Base-by-base conservation (phyloP, 306 rosid genomes). In the Abrus pulchellus region DNA sequence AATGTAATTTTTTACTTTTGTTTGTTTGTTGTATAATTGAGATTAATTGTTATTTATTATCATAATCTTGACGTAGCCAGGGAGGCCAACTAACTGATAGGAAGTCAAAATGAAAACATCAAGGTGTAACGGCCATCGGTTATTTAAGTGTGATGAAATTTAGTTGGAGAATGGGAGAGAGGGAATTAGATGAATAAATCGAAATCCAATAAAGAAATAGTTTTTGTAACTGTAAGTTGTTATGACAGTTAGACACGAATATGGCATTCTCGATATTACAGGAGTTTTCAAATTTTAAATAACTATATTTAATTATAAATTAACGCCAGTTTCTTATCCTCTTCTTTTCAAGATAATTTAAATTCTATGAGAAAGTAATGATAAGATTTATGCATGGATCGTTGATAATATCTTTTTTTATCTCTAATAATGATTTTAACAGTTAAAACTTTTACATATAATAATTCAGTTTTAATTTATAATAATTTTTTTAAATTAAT, bases 241-340 rank as follows among this genome's bases (percentile, higher is more conserved):
- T 86, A 30, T 30, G 59, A 63, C 80, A n/a, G 86, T 83, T 86
- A 79, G 84, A 82, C 82, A 83, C 56, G 82, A 72, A 77, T 12
- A 67, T 66, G 27, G 64, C 44, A 82, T 78, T 36, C 33, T 27
- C 49, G 0, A 28, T 12, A 30, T 50, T 49, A 1, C 4, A 83
- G 40, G 54, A 14, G 68, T 50, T 82, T 74, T 66, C 1, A 33
- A 64, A 64, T n/a, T 20, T 33, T 38, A 34, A 74, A 44, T 72
- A 63, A 52, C 30, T 61, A 2, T 3, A 32, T 62, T 62, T 5
- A 60, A 27, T 47, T 47, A 34, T 60, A 45, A 1, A 43, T 0
- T 11, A 47, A 3, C 30, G 3, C 12, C 4, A 11, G 27, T 64
- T 13, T 5, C 28, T 56, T 8, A 1, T 56, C 5, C 13, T 59